Evolutionary conservation across 78 protist genomes (phyloP), one percentile per base, ranked within the genome.

Genomic region (Polysphondylium violaceum): DNA sequence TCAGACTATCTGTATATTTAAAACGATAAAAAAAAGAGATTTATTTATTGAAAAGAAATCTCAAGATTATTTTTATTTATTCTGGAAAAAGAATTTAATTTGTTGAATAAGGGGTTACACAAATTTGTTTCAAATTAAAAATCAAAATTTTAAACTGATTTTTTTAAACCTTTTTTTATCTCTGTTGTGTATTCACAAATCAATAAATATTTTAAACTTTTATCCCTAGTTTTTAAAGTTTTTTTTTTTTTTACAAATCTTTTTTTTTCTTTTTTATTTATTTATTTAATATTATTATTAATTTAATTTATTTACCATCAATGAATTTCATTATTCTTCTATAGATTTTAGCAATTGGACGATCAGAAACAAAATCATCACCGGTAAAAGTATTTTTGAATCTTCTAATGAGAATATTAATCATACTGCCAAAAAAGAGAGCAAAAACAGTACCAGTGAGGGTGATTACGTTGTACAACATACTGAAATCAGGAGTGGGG

Each of bases 401-500:
- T 60, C 86, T 74, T 58, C 94, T 67, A 17, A 88, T 94, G 6
- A 72, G 31, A 12, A 67, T 74, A 33, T 85, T 88, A 38, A 75
- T 60, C 75, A 81, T 56, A 33, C 83, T 60, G 44, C 97, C 97
- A 47, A 95, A 95, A 40, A 87, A 85, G 50, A 96, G 73, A 21
- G 97, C 95, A 25, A 96, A 51, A 17, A 87, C 89, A 5, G 98
- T 96, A 61, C 96, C 67, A 19, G 97, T 79, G 17, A 95, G 40
- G 2, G 95, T 76, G 38, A 96, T 76, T 36, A 96, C 98, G 58
- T 96, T 96, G 87, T 95, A 96, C 21, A 96, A 95, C 98, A 96
- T 96, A 83, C 94, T 86, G 83, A 96, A 95, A 87, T 96, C 98
- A 9, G 98, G 98, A 23, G 83, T 78, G 51, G 97, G 96, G 35